Evolutionary conservation across 2,329 filamentous ascomycete species (phyloP).

Genomic region (Verticillium dahliae): DNA sequence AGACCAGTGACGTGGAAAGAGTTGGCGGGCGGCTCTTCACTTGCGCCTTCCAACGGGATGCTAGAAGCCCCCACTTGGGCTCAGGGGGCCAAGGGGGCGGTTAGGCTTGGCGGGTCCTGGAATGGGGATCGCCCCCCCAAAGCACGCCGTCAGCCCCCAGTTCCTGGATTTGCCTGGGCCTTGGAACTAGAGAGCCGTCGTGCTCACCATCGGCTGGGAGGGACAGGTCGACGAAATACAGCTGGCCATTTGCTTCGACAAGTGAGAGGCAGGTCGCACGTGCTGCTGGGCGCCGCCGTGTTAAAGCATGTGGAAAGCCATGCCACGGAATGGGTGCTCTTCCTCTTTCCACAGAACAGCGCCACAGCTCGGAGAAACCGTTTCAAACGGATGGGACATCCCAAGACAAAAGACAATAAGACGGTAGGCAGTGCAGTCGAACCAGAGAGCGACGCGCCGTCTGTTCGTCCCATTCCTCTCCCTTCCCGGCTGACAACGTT

Average conservation of each 20-base stretch:
- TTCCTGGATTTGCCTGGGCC: background rate
- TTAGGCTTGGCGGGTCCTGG: background rate
- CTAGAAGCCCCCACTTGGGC: background rate
- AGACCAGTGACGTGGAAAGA: background rate
- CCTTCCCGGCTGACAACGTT: background rate
- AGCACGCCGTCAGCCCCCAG: background rate
- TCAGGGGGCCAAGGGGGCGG: background rate
- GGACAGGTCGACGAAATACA: background rate
- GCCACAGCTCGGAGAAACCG: background rate
- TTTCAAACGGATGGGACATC: background rate
- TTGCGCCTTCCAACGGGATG: background rate
- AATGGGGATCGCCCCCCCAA: background rate
- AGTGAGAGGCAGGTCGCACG: too few relatives aligned
- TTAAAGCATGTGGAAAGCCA: background rate
- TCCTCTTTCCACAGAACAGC: background rate
- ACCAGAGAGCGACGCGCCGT: background rate
- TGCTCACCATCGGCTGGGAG: background rate
- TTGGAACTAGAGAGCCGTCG: background rate
- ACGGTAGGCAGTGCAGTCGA: too few relatives aligned
- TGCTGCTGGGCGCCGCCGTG: background rate
- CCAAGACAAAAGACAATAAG: too few relatives aligned
- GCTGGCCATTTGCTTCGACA: background rate
- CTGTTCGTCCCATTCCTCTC: background rate
- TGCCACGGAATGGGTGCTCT: background rate
- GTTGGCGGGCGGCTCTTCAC: background rate